Evolutionary conservation across 192 early-diverging fungal species (phyloP), one percentile per base, ranked within the genome.

Genomic region (Spinellus fusiger): DNA sequence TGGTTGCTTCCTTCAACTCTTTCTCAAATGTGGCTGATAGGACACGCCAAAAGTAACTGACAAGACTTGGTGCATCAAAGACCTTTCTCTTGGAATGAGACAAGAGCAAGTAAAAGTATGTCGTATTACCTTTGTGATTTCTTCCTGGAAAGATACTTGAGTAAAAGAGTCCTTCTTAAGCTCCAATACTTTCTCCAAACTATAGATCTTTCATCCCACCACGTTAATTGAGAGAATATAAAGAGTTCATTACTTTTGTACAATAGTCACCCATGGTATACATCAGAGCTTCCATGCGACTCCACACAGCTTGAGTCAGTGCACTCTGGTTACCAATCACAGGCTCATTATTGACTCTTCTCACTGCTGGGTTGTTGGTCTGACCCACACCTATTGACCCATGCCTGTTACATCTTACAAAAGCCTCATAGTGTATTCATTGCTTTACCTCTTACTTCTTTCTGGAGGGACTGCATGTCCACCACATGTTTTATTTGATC

Each of bases 21-120:
- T 67, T 70, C 53, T 80, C 81, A 38, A 83, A 75, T 54, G 76
- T 80, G 12, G 59, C 57, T 15, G 81, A 83, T 10, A 83, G 31
- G 7, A 70, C 62, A 25, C 75, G 66, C 81, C 81, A 83, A 49
- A 80, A 83, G 32, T 78, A 69, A 50, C 78, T 76, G 0, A 83
- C 71, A 54, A 83, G 69, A 55, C 57, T 65, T n/a, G 56, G 60
- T 6, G 74, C 74, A 35, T 76, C 81, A 58, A 80, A 66, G 23
- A 63, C 74, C 74, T 73, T 55, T 10, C 10, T 25, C 5, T 18
- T 40, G 51, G 13, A 15, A 13, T 29, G 1, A 33, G 20, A n/a
- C 13, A 64, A n/a, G 15, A 13, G 15, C 25, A 10, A 27, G 10
- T 22, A 44, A 13, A 32, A 26, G 34, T 49, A 27, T 13, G 0